Evolutionary conservation across 2,329 filamentous ascomycete species (phyloP), one percentile per base, ranked within the genome.

Genomic region (Fusarium heterosporum): DNA sequence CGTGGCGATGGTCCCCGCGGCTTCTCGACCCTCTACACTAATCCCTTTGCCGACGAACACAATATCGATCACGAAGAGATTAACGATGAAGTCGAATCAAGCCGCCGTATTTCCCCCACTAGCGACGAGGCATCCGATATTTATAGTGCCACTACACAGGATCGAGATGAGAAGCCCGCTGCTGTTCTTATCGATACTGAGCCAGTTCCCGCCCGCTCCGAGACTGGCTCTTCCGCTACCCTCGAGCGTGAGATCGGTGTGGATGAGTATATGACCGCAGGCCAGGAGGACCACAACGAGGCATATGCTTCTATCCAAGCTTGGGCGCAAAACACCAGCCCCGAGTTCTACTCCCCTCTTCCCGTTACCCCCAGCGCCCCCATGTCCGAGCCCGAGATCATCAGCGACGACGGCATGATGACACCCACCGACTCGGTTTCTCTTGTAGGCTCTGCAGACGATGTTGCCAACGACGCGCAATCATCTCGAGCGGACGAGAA

Each of bases 231-330:
- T 17, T 72, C 75, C 16, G 70, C 68, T 10, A 76, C 76, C 2
- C 74, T 81, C 4, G 82, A 83, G 48, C 75, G 71, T 12, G 72
- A 74, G 54, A 72, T 77, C 8, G 68, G 64, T 8, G 74, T 79
- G 8, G 78, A 85, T 60, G 84, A 86, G 69, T 86, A 80, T 75
- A 82, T 85, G 79, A 84, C 84, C 1, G 82, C 84, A 10, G 81
- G 83, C 40, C 80, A 85, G 67, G 79, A 83, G 4, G 78, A 82
- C 55, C 76, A 75, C 19, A 73, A 79, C 14, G 81, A 84, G 14
- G 82, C 84, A 2, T 89, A 84, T 71, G 83, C 84, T 43, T 87
- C 86, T 2, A 89, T 90, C 67, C 86, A 90, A 72, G 88, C 87
- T 0, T 90, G 88, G 87, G 87, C 87, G 2, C 83, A 87, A 67